Evolutionary conservation across 805 yeast genomes (phyloP).

Genomic region (Komagataella phaffii): DNA sequence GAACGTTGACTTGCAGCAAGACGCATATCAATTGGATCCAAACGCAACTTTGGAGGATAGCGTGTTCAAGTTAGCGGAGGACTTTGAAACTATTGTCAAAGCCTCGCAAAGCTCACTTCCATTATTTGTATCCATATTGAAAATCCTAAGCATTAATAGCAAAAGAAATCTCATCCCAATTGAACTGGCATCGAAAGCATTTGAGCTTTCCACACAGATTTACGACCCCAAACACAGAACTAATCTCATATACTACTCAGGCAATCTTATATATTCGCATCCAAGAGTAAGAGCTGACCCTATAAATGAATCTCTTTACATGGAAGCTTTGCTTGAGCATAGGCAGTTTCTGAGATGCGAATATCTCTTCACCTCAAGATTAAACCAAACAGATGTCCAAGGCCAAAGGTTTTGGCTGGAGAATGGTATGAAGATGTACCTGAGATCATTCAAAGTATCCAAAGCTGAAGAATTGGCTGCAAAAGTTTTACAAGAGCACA

Average conservation of each 20-base stretch:
- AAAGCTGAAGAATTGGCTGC: slow-evolving; percentile 22
- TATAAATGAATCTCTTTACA: slow-evolving; percentile 34
- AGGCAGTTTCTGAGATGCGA: slow-evolving; percentile 21
- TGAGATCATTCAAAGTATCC: slow-evolving; percentile 18
- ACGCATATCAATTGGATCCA: not conserved
- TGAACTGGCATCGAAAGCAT: slow-evolving; percentile 21
- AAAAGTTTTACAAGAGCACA: slow-evolving; percentile 14
- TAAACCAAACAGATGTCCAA: slow-evolving; percentile 18
- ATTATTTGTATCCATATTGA: not conserved
- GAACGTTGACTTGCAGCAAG: not conserved
- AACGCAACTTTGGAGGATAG: not conserved
- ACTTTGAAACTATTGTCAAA: not conserved
- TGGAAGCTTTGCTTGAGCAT: slow-evolving; percentile 25
- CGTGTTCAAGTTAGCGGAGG: not conserved
- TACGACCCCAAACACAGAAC: slow-evolving; percentile 17
- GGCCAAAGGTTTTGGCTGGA: slow-evolving; percentile 40
- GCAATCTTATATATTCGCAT: slow-evolving; percentile 26
- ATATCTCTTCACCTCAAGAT: slow-evolving; percentile 20
- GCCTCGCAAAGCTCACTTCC: not conserved
- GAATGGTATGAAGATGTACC: slow-evolving; percentile 26
- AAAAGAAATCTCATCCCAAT: slow-evolving; percentile 13
- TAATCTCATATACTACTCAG: slow-evolving; percentile 23
- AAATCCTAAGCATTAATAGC: not conserved
- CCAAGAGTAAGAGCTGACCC: slow-evolving; percentile 34
- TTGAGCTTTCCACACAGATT: slow-evolving; percentile 25